These are phyloP conservation scores for Blastobotrys petasosporus DNA, from an alignment of 1,139 yeast species.

Conservation along the genomic window DNA sequence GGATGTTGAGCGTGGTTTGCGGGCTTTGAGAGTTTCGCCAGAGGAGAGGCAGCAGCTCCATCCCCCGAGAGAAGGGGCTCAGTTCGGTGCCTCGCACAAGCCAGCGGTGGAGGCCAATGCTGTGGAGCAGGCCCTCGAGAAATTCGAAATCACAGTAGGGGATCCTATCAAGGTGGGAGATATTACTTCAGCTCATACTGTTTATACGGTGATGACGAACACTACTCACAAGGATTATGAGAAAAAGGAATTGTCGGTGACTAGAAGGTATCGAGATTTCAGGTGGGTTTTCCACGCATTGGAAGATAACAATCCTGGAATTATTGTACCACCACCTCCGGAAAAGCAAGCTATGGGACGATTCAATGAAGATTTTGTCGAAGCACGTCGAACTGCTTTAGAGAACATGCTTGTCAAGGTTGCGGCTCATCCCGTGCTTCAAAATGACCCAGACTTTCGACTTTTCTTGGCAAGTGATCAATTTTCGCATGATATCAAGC, in stretches of 20 bases:
- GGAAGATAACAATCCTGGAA: conserved; percentile 81
- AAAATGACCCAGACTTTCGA: conserved; percentile 67
- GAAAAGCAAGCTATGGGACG: conserved; percentile 90
- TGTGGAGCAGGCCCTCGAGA: conserved; percentile 3
- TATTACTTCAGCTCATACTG: conserved; percentile 80
- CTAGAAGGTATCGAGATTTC: conserved; percentile 78
- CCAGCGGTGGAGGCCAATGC: neutral
- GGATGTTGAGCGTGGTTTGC: conserved; percentile 1
- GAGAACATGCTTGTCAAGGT: conserved; percentile 81
- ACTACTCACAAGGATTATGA: conserved; percentile 40
- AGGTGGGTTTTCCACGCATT: conserved; percentile 85
- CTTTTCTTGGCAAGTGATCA: conserved; percentile 73
- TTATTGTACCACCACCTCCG: conserved; percentile 94
- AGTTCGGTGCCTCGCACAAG: neutral
- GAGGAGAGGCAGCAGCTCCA: neutral
- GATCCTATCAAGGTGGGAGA: conserved; percentile 94
- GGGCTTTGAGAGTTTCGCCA: neutral
- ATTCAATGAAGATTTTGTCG: conserved; percentile 82
- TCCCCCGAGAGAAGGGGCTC: neutral
- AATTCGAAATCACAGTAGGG: conserved; percentile 66
- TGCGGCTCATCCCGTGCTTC: conserved; percentile 48
- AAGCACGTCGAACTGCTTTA: conserved; percentile 75
- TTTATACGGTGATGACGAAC: conserved; percentile 67
- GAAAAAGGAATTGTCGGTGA: conserved; percentile 44
- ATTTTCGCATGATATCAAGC: conserved; percentile 49